phyloP scores from a whole-genome alignment of 345 rosid genomes.

The rapeseed (Brassica napus) region DNA sequence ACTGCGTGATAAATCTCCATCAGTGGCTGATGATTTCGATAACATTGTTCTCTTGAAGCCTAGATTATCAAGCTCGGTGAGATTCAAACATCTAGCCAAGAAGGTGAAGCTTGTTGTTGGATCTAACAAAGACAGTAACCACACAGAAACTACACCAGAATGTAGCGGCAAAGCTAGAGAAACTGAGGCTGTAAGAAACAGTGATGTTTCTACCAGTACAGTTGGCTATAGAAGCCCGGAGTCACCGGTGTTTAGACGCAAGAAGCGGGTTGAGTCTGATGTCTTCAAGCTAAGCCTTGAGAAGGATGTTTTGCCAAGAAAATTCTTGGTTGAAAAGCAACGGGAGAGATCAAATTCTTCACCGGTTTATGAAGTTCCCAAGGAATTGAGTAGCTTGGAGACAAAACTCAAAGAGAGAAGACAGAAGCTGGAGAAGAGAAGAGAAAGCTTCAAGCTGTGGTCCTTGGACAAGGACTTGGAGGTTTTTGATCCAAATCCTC shows the following conservation, averaged over 20 bases:
- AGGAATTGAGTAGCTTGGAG: conserved; percentile 36
- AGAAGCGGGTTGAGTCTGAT: conserved; percentile 42
- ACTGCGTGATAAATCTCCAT: conserved; percentile 12
- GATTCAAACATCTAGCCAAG: conserved; percentile 57
- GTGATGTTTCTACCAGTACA: conserved; percentile 35
- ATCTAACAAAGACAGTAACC: conserved; percentile 42
- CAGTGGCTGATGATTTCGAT: conserved; percentile 35
- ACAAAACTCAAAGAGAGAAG: conserved; percentile 44
- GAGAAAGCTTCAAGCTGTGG: conserved; percentile 36
- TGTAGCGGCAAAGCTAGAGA: conserved; percentile 34
- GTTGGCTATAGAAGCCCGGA: conserved; percentile 39
- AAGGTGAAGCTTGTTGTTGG: conserved; percentile 58
- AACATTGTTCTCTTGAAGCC: conserved; percentile 58
- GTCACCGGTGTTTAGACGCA: conserved; percentile 36
- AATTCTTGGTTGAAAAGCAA: conserved; percentile 36
- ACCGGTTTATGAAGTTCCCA: conserved; percentile 52
- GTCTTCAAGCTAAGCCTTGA: conserved; percentile 33
- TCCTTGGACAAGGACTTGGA: conserved; percentile 27
- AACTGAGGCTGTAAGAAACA: conserved; percentile 26
- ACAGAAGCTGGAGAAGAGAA: conserved; percentile 39
- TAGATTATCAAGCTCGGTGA: conserved; percentile 37
- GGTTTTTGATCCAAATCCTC: conserved; percentile 29
- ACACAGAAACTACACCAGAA: conserved; percentile 19
- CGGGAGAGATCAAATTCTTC: conserved; percentile 41
- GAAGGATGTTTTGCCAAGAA: conserved; percentile 40